Percentiles rank a stretch among this genome's conserved stretches.
phyloP scores from a whole-genome alignment of 2,329 filamentous ascomycete species.

The Dryadomyces sulphureus region DNA sequence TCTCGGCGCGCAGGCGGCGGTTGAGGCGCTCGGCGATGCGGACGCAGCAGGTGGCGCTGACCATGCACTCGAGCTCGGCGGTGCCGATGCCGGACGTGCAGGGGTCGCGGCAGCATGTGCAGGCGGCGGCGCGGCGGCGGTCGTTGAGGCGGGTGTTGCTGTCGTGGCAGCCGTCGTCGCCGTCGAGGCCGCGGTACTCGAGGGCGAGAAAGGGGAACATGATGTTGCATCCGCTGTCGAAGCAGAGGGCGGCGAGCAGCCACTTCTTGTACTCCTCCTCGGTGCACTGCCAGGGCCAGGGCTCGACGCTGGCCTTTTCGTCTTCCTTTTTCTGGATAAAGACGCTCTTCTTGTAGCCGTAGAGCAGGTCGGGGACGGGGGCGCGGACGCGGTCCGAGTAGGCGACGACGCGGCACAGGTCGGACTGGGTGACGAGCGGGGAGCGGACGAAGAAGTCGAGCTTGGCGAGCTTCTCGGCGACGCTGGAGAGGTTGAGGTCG shows the following conservation, averaged over 20 bases:
- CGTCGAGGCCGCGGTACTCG: not conserved
- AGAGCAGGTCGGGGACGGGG: not conserved
- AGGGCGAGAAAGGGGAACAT: not conserved
- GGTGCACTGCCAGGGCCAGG: too few species aligned
- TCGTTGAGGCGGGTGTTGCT: not conserved
- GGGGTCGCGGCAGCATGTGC: not conserved
- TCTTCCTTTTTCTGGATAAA: not conserved
- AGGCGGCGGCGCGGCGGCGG: not conserved
- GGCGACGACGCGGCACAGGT: not conserved
- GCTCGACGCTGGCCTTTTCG: too few species aligned
- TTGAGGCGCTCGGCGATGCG: slow-evolving; percentile 1
- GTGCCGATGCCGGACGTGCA: not conserved
- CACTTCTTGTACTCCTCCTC: not conserved
- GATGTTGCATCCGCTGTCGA: not conserved
- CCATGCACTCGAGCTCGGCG: slow-evolving; percentile 2
- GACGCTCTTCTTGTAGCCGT: not conserved
- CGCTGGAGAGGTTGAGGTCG: not conserved
- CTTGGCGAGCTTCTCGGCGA: not conserved
- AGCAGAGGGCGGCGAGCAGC: not conserved
- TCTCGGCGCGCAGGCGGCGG: not conserved
- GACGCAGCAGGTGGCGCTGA: not conserved
- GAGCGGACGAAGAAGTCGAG: not conserved
- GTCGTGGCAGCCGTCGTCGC: not conserved
- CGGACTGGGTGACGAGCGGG: not conserved
- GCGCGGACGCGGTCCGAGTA: not conserved